Evolutionary conservation across 768 basidiomycete species (phyloP).

Genomic region (Gymnopilus junonius): DNA sequence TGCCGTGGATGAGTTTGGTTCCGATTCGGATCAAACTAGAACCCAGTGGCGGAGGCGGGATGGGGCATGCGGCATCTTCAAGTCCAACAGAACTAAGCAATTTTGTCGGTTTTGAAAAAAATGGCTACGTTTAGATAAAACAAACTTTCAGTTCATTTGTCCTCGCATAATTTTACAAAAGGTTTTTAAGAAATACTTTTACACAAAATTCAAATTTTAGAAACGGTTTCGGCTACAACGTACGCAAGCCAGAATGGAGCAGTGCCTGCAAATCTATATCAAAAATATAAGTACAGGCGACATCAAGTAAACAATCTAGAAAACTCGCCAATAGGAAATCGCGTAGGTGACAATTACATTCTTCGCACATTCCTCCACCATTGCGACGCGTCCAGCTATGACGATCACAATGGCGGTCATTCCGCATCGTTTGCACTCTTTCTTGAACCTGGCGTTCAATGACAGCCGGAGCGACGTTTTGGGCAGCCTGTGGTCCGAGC

Average conservation of each 20-base stretch:
- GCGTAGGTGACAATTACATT: constrained; percentile 43
- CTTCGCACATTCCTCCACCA: constrained; percentile 51
- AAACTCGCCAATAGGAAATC: constrained; percentile 54
- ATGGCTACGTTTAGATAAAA: no score
- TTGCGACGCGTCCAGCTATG: constrained; percentile 46
- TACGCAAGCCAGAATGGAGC: constrained; percentile 40
- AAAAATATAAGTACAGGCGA: background rate
- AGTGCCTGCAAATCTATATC: constrained; percentile 37
- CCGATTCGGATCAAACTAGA: no score
- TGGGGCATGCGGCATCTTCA: no score
- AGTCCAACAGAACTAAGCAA: no score
- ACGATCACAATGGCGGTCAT: constrained; percentile 57
- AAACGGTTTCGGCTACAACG: constrained; percentile 45
- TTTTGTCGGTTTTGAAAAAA: no score
- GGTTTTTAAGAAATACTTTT: no score
- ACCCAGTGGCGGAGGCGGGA: no score
- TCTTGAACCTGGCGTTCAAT: constrained; percentile 36
- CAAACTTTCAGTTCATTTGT: no score
- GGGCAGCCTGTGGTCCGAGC: constrained; percentile 26
- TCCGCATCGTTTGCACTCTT: constrained; percentile 42
- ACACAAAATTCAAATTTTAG: constrained; percentile 29
- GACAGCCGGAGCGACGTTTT: constrained; percentile 29
- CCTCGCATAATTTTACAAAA: no score
- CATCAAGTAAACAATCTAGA: background rate
- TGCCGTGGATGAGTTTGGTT: no score